Percentiles rank a stretch among this genome's conserved stretches.
phyloP scores from a whole-genome alignment of 2,329 filamentous ascomycete species.

The Lachnellula subtilissima region DNA sequence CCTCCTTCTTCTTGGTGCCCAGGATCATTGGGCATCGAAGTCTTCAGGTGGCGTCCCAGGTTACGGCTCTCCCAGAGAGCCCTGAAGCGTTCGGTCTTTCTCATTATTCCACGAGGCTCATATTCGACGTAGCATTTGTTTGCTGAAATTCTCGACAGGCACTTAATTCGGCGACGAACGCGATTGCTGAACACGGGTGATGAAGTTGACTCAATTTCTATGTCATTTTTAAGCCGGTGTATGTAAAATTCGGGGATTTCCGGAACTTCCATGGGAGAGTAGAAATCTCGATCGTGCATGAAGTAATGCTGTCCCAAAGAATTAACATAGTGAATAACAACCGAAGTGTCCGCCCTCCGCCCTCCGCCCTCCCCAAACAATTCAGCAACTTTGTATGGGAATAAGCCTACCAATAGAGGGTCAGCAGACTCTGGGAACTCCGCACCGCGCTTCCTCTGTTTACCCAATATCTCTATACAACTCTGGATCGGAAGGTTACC shows the following conservation, averaged over 20 bases:
- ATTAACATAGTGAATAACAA: too few relatives aligned
- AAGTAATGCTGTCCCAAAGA: background rate
- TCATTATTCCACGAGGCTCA: background rate
- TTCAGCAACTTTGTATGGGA: too few relatives aligned
- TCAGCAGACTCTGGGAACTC: background rate
- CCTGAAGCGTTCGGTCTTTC: background rate
- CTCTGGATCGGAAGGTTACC: background rate
- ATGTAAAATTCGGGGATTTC: background rate
- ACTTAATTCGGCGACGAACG: background rate
- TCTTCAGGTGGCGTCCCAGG: background rate
- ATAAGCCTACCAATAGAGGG: background rate
- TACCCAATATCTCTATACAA: background rate
- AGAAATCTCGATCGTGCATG: conserved; percentile 1
- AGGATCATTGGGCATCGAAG: background rate
- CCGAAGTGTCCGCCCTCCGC: too few relatives aligned
- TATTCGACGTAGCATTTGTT: background rate
- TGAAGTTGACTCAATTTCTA: background rate
- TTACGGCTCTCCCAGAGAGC: background rate
- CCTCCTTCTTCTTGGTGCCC: background rate
- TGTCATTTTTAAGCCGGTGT: background rate
- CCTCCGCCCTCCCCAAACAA: too few relatives aligned
- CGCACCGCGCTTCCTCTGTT: background rate
- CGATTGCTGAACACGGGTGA: background rate
- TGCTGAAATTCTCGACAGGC: background rate
- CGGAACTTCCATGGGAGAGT: background rate